These are phyloP conservation scores for Ceratorhiza oryzae-sativae DNA, from an alignment of 1,284 basidiomycete genomes.

Conservation along the genomic window DNA sequence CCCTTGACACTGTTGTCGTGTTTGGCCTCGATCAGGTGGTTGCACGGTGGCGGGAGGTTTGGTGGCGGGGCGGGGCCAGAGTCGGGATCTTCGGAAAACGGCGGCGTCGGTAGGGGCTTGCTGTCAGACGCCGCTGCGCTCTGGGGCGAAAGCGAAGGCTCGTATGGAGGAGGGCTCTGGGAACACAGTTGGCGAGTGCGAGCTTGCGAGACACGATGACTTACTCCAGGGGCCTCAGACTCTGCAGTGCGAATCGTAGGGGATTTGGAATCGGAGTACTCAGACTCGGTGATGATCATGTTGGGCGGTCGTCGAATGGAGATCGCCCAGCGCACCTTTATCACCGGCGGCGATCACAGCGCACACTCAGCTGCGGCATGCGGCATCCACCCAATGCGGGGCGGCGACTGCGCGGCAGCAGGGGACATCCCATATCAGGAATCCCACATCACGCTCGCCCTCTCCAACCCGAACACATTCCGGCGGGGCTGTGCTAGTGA, in stretches of 20 bases:
- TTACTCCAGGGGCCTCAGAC: slow-evolving; percentile 2
- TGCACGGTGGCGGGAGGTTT: slow-evolving; percentile 10
- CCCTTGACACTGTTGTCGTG: slow-evolving; percentile 26
- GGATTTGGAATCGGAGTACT: neutral
- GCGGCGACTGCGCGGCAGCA: slow-evolving; percentile 1
- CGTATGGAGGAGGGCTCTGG: slow-evolving; percentile 20
- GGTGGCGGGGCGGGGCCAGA: neutral
- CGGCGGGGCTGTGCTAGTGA: neutral
- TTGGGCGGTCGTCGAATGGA: neutral
- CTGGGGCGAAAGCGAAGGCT: neutral
- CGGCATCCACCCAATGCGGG: neutral
- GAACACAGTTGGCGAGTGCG: no score
- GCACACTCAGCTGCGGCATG: neutral
- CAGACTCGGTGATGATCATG: slow-evolving; percentile 25
- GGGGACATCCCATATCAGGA: neutral
- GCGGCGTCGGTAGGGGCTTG: slow-evolving; percentile 19
- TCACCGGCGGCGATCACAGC: neutral
- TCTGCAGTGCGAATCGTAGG: neutral
- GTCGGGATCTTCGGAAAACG: neutral
- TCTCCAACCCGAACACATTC: neutral
- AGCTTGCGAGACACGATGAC: neutral
- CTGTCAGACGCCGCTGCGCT: neutral
- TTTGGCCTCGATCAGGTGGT: slow-evolving; percentile 11
- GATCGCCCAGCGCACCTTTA: neutral
- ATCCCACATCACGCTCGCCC: neutral